Conservation (phyloP, 2,329 filamentous ascomycete genomes). For the Hypoxylon sp. region DNA sequence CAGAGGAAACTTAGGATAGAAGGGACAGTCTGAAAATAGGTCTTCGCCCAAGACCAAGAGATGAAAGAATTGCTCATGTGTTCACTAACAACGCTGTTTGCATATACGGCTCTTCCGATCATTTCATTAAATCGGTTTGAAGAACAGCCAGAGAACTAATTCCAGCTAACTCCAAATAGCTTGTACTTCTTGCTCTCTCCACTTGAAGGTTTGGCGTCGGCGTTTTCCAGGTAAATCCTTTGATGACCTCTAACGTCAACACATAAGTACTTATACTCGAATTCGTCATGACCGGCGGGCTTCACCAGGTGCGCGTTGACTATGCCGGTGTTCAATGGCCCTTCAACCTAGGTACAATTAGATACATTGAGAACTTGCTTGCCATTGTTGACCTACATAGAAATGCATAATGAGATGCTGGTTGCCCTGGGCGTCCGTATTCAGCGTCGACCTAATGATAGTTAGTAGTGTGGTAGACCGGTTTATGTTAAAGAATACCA, state of each 20-base stretch:
- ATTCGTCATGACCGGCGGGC: conserved; percentile 73
- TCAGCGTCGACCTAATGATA: conserved; percentile 71
- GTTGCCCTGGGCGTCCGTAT: conserved; percentile 80
- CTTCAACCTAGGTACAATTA: conserved; percentile 74
- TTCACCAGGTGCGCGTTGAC: conserved; percentile 85
- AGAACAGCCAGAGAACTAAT: conserved; percentile 45
- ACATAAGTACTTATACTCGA: conserved; percentile 83
- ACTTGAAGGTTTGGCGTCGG: conserved; percentile 60
- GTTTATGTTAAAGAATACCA: conserved; percentile 25
- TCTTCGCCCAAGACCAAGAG: neutral
- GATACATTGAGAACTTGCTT: conserved; percentile 29
- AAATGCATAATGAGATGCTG: conserved; percentile 90
- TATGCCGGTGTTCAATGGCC: conserved; percentile 79
- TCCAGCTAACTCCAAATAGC: conserved; percentile 75
- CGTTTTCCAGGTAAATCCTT: conserved; percentile 76
- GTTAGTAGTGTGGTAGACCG: conserved; percentile 48
- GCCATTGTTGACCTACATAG: conserved; percentile 68
- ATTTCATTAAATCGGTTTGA: neutral
- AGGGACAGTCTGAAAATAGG: neutral
- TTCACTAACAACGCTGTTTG: neutral
- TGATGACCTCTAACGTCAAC: conserved; percentile 82
- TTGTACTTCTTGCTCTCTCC: conserved; percentile 63
- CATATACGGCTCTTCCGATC: neutral
- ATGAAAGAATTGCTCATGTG: neutral
- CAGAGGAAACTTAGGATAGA: neutral